Evolutionary conservation across 1,139 yeast genomes (phyloP).

Genomic region (Suhomyces panamericanus): DNA sequence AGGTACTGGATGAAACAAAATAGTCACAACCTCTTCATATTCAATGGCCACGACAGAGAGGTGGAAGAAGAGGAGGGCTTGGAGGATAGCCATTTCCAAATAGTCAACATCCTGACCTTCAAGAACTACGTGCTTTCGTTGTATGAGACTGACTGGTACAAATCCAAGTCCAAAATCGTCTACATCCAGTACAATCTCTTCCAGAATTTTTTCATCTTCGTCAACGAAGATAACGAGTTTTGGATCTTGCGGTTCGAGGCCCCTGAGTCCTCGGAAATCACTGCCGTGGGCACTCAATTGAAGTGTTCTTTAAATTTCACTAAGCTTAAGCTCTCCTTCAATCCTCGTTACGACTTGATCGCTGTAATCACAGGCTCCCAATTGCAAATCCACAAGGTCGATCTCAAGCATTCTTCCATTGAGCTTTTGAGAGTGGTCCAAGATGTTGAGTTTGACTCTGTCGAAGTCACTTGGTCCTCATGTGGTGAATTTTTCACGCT

Average conservation of each 20-base stretch:
- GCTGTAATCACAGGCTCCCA: conserved; percentile 16
- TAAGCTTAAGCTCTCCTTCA: conserved; percentile 18
- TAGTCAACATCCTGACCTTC: conserved; percentile 36
- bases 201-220: conserved; percentile 33
- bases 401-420: conserved; percentile 9
- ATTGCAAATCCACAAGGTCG: conserved; percentile 19
- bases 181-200: conserved; percentile 28
- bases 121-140: conserved; percentile 32
- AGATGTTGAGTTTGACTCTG: conserved; percentile 6
- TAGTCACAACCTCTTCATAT: conserved; percentile 40
- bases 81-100: conserved; percentile 26
- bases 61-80: conserved; percentile 8
- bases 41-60: conserved; percentile 22
- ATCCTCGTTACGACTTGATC: conserved; percentile 29
- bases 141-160: conserved; percentile 35
- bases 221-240: conserved; percentile 30
- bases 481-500: conserved; percentile 38
- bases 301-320: not conserved
- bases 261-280: conserved; percentile 4
- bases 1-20: conserved; percentile 42
- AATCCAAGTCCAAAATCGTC: conserved; percentile 20
- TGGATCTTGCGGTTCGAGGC: conserved; percentile 29
- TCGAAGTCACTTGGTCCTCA: conserved; percentile 32
- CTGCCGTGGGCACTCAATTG: conserved; percentile 7
- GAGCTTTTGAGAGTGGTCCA: conserved; percentile 17